phyloP scores from a whole-genome alignment of 129 eudicot species.

The Flaveria sonorensis region DNA sequence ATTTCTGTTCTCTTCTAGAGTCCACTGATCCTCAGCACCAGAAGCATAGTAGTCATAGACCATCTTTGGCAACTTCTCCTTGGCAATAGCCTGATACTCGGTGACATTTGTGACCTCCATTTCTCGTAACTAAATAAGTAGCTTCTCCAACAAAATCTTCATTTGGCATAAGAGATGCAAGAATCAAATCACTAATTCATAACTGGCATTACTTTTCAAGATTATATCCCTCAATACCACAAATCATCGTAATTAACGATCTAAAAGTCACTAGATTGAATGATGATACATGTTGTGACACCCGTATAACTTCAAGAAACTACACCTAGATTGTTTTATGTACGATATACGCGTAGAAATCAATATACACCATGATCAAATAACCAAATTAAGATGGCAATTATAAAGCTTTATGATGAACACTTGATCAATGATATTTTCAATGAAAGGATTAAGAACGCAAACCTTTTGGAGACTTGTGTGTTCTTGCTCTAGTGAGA shows the following conservation, averaged over 20 bases:
- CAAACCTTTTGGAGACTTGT: slow-evolving; percentile 34
- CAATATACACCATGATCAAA: slow-evolving; percentile 10
- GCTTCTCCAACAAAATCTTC: slow-evolving; percentile 29
- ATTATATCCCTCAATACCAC: not conserved
- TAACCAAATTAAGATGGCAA: slow-evolving; percentile 1
- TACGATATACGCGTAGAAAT: not conserved
- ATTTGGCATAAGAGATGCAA: slow-evolving; percentile 17
- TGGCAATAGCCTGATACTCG: slow-evolving; percentile 47
- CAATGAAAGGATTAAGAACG: not conserved
- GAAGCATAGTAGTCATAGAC: slow-evolving; percentile 46
- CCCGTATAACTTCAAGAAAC: not conserved
- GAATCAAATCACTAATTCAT: slow-evolving; percentile 22
- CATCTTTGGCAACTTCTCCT: slow-evolving; percentile 45
- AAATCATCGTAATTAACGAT: not conserved
- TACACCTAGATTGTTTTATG: slow-evolving; percentile 7
- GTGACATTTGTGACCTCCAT: slow-evolving; percentile 47
- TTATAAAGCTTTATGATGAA: slow-evolving; percentile 7
- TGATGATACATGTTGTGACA: not conserved
- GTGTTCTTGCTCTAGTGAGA: slow-evolving; percentile 33
- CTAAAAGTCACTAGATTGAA: not conserved
- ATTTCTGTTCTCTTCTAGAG: slow-evolving; percentile 75
- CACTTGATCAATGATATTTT: not conserved
- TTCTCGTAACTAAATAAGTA: slow-evolving; percentile 17
- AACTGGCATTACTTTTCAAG: not conserved
- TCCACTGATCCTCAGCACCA: slow-evolving; percentile 54